phyloP scores from a whole-genome alignment of 2,329 filamentous ascomycete genomes.

The Hansfordia pulvinata region DNA sequence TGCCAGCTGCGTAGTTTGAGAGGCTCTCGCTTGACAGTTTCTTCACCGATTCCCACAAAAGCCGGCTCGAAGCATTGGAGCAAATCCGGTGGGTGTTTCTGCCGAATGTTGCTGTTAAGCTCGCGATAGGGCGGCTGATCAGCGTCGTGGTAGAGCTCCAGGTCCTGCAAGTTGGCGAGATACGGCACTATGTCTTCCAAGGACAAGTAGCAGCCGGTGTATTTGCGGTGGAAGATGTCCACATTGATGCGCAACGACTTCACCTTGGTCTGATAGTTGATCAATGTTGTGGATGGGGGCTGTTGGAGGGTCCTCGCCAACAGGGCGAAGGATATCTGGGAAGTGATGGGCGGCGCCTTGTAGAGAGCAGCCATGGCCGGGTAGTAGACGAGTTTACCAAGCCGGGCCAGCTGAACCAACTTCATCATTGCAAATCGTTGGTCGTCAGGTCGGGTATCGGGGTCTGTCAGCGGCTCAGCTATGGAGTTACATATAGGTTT shows the following conservation, averaged over 20 bases:
- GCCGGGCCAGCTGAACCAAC: constrained; percentile 45
- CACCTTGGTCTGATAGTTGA: constrained; percentile 60
- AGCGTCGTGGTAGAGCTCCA: constrained; percentile 59
- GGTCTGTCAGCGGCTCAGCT: constrained; percentile 39
- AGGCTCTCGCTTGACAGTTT: too few relatives aligned
- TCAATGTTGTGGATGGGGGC: constrained; percentile 30
- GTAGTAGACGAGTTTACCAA: constrained; percentile 54
- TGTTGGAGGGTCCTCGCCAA: constrained; percentile 29
- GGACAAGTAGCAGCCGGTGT: constrained; percentile 24
- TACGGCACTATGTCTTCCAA: constrained; percentile 44
- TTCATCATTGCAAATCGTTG: constrained; percentile 24
- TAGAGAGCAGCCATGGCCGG: constrained; percentile 65
- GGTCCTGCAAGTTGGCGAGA: constrained; percentile 51
- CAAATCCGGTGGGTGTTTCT: constrained; percentile 54
- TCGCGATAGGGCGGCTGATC: constrained; percentile 55
- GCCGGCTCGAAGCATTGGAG: constrained; percentile 47
- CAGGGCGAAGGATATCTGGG: constrained; percentile 30
- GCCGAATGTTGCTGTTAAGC: constrained; percentile 43
- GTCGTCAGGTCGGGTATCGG: constrained; percentile 24
- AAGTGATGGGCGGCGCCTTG: constrained; percentile 48
- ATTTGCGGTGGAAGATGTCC: constrained; percentile 18
- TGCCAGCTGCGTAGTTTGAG: constrained; percentile 45
- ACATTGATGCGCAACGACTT: constrained; percentile 58
- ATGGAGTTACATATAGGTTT: constrained; percentile 57
- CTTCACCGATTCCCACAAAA: too few relatives aligned